Percentiles rank a stretch among this genome's conserved stretches.
These are phyloP conservation scores for Helenozyma baotianmanensis DNA, from an alignment of 805 yeast genomes.

Conservation along the genomic window DNA sequence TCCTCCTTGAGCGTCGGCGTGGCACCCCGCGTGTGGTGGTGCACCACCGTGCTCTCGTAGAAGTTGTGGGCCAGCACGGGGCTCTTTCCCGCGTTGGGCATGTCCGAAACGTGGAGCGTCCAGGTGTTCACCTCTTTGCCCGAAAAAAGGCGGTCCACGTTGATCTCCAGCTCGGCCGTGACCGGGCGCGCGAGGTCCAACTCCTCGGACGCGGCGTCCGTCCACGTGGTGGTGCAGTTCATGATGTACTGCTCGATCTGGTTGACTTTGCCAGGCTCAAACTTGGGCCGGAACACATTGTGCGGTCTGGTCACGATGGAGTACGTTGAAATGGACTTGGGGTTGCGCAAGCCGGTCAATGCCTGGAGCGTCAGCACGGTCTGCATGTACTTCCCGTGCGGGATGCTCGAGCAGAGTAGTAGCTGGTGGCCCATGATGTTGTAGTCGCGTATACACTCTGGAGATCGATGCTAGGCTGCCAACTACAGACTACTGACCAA, in stretches of 20 bases:
- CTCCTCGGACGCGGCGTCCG: constrained; percentile 18
- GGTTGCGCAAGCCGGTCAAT: constrained; percentile 45
- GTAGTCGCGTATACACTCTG: too few species aligned
- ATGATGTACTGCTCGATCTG: constrained; percentile 54
- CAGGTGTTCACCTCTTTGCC: constrained; percentile 37
- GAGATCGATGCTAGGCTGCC: too few species aligned
- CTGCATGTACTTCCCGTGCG: constrained; percentile 37
- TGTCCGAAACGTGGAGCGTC: constrained; percentile 64
- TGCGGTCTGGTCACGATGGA: constrained; percentile 48
- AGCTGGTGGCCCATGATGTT: constrained; percentile 51
- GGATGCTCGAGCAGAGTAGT: constrained; percentile 42
- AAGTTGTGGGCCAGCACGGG: constrained; percentile 60
- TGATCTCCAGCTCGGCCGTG: constrained; percentile 15
- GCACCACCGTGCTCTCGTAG: constrained; percentile 53
- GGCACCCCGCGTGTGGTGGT: constrained; percentile 37
- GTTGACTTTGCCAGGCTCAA: constrained; percentile 51
- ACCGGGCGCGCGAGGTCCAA: constrained; percentile 26
- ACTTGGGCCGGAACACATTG: constrained; percentile 49
- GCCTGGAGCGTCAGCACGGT: constrained; percentile 47
- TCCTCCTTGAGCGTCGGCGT: constrained; percentile 8
- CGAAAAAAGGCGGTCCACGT: constrained; percentile 28
- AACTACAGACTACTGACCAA: too few species aligned
- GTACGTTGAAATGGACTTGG: constrained; percentile 44
- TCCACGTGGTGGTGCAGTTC: constrained; percentile 48
- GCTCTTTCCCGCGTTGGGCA: constrained; percentile 71